phyloP scores from a whole-genome alignment of 139 green algal species.

The Picochlorum sp. region DNA sequence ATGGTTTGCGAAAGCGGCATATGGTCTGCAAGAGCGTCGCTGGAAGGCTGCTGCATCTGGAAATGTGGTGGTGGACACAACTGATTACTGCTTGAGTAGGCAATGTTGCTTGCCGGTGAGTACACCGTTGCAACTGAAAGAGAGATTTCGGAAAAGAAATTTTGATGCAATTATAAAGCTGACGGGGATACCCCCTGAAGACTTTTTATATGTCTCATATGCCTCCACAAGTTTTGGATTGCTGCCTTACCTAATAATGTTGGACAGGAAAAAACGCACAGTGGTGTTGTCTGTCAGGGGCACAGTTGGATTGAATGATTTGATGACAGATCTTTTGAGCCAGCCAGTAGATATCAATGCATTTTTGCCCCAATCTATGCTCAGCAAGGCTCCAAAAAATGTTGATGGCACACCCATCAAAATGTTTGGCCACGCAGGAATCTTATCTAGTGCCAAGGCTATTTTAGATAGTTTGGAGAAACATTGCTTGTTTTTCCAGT shows the following conservation, averaged over 20 bases:
- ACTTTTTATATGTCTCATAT: slow-evolving; percentile 27
- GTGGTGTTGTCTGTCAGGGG: slow-evolving; percentile 28
- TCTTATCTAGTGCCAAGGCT: slow-evolving; percentile 35
- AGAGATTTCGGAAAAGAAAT: slow-evolving; percentile 22
- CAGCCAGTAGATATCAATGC: slow-evolving; percentile 28
- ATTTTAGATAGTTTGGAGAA: slow-evolving; percentile 39
- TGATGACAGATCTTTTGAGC: slow-evolving; percentile 35
- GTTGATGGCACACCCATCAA: background rate
- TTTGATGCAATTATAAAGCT: slow-evolving; percentile 27
- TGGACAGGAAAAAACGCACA: slow-evolving; percentile 13
- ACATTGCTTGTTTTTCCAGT: no score
- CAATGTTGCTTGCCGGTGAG: background rate
- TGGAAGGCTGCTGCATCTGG: slow-evolving; percentile 17
- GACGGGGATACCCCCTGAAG: slow-evolving; percentile 7
- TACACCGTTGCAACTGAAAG: slow-evolving; percentile 1
- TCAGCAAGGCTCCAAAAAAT: background rate
- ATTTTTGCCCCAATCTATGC: slow-evolving; percentile 30
- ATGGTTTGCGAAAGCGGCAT: slow-evolving; percentile 21
- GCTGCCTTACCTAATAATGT: slow-evolving; percentile 38
- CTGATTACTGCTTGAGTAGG: background rate
- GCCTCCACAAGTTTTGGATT: slow-evolving; percentile 17
- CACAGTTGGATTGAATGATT: slow-evolving; percentile 18
- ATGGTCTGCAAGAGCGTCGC: slow-evolving; percentile 22
- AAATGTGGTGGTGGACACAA: background rate
- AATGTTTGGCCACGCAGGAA: slow-evolving; percentile 45